Percentiles rank a stretch among this genome's conserved stretches.
These are phyloP conservation scores for Orbilia oligospora DNA, from an alignment of 2,329 filamentous ascomycete genomes.

Conservation along the genomic window DNA sequence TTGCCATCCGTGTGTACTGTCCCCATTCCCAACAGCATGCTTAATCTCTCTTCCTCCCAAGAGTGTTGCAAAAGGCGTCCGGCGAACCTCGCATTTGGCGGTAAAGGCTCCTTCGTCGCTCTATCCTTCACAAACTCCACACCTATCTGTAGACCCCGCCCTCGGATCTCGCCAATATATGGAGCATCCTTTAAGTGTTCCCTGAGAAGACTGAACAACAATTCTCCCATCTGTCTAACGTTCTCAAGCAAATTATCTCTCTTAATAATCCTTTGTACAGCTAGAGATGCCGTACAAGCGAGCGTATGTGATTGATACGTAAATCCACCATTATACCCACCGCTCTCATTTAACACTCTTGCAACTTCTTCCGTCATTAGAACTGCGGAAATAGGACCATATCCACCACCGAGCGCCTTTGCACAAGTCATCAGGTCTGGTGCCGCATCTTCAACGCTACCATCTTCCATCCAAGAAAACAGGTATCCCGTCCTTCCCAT, in stretches of 20 bases:
- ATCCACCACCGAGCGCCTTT: constrained; percentile 77
- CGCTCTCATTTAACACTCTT: constrained; percentile 67
- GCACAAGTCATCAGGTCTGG: constrained; percentile 78
- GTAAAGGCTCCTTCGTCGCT: constrained; percentile 70
- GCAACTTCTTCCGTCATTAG: constrained; percentile 72
- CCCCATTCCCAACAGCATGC: constrained; percentile 54
- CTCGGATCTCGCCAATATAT: constrained; percentile 75
- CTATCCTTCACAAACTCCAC: constrained; percentile 73
- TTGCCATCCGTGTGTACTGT: constrained; percentile 46
- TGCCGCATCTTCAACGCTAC: constrained; percentile 66
- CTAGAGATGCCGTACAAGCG: constrained; percentile 75
- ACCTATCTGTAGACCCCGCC: constrained; percentile 74
- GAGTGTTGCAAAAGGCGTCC: constrained; percentile 41
- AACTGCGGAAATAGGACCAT: constrained; percentile 74
- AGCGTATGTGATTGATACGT: constrained; percentile 76
- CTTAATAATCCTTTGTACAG: constrained; percentile 74
- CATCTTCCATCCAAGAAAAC: constrained; percentile 76
- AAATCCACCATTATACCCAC: constrained; percentile 70
- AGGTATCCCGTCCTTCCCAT: constrained; percentile 74
- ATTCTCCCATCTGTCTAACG: constrained; percentile 71
- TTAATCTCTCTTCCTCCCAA: constrained; percentile 54
- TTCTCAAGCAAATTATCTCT: constrained; percentile 74
- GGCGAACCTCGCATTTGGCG: constrained; percentile 31
- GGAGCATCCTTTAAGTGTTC: constrained; percentile 68
- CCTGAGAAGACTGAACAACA: constrained; percentile 69